Base-by-base conservation (phyloP, 306 rosid species). In the Astragalus glycyphyllos region DNA sequence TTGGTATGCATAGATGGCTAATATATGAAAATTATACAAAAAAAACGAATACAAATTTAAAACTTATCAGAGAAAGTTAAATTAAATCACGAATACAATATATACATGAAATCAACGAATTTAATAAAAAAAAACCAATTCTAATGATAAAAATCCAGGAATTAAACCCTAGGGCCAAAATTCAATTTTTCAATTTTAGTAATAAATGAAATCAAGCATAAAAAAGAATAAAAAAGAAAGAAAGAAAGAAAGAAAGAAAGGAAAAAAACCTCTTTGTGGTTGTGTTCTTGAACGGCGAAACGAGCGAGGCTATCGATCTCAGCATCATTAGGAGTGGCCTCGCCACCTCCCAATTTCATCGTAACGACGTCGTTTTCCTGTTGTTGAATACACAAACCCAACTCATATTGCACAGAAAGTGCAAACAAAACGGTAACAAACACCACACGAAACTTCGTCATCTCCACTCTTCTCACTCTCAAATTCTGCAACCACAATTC, bases 241-340 rank as follows among this genome's bases (percentile, higher is more conserved):
- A 49, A 49, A 0, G 23, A 49, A 15, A 14, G 5, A 44, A 46
- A 2, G 8, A 5, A n/a, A 49, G 6, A 49, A 49, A 0, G 23
- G 15, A 15, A 14, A 14, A 56, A 23, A 4, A 60, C 66, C 66
- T 60, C 5, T 15, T 60, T 10, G 48, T 37, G 38, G 48, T 60
- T 60, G 83, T 82, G 82, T 20, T 86, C 80, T 71, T 84, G 72
- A 46, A 86, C 68, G 11, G 91, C 88, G 66, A 84, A 84, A 57
- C 80, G 88, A 54, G 69, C 88, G 14, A 86, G 81, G 66, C 29
- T 51, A 6, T 84, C 78, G 17, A 77, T 73, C 58, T 65, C 75
- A 1, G 58, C 42, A 82, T 41, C 44, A 53, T 83, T 72, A 38
- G 47, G 73, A 71, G 65, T 37, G 48, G 74, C 82, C 44, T 51